phyloP scores from a whole-genome alignment of 805 yeast species.

The Cyberlindnera maritima region DNA sequence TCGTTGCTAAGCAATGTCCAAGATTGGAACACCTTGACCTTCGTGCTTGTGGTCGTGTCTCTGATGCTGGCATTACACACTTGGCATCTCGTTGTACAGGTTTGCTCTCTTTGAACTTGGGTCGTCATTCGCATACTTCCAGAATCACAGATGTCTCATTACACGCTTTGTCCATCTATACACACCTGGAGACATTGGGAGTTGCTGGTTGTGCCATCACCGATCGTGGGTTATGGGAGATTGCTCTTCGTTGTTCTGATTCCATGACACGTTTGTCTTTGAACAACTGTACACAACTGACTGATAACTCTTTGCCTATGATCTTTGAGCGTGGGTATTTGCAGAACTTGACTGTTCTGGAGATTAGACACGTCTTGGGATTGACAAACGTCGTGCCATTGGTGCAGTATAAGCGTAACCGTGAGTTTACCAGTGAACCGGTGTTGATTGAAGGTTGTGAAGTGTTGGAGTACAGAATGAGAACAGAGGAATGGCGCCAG shows the following conservation, averaged over 20 bases:
- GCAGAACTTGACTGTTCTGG: conserved; percentile 66
- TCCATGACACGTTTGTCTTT: conserved; percentile 64
- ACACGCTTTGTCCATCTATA: conserved; percentile 47
- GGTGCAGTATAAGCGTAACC: conserved; percentile 56
- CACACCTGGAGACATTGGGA: conserved; percentile 64
- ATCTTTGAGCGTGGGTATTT: conserved; percentile 45
- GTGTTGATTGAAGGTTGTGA: conserved; percentile 82
- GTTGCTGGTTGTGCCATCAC: conserved; percentile 84
- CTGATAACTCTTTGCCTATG: conserved; percentile 57
- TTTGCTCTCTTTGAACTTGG: conserved; percentile 66
- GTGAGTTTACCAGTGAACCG: conserved; percentile 29
- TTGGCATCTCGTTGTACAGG: conserved; percentile 59
- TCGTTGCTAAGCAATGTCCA: conserved; percentile 54
- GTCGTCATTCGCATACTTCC: conserved; percentile 69
- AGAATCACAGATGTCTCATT: conserved; percentile 70
- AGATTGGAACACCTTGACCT: conserved; percentile 65
- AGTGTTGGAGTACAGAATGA: conserved; percentile 53
- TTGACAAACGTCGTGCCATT: conserved; percentile 61
- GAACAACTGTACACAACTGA: conserved; percentile 63
- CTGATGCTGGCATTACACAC: conserved; percentile 73
- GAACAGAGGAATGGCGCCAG: conserved; percentile 55
- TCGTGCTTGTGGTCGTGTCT: conserved; percentile 76
- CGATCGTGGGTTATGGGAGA: conserved; percentile 78
- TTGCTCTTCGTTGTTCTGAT: conserved; percentile 53
- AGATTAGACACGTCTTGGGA: conserved; percentile 60